A percentile compares a stretch with the other conserved stretches of the same genome.
These are phyloP conservation scores for Talaromyces ruber DNA, from an alignment of 495 filamentous ascomycete species.

Conservation along the genomic window DNA sequence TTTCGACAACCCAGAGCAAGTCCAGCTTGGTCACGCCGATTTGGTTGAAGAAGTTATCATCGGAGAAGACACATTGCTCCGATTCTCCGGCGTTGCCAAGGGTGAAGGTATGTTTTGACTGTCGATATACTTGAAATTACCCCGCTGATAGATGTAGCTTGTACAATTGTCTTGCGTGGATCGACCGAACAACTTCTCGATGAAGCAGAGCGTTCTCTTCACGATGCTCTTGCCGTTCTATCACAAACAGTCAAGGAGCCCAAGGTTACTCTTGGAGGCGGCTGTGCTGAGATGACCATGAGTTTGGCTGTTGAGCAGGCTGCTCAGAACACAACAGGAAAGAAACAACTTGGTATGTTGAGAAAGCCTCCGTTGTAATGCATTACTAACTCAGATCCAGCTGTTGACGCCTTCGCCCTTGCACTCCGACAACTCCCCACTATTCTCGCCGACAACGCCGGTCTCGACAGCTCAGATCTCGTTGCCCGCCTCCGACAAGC, in stretches of 20 bases:
- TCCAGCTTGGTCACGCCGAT: slow-evolving; percentile 93
- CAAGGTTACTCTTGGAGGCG: slow-evolving; percentile 86
- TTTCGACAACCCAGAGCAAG: slow-evolving; percentile 94
- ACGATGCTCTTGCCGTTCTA: slow-evolving; percentile 93
- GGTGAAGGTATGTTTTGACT: slow-evolving; percentile 41
- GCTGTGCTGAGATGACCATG: slow-evolving; percentile 98
- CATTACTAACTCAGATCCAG: slow-evolving; percentile 18
- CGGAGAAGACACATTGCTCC: slow-evolving; percentile 93
- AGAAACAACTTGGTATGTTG: slow-evolving; percentile 62
- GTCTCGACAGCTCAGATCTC: slow-evolving; percentile 88
- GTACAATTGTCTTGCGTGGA: slow-evolving; percentile 92
- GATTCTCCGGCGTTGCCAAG: slow-evolving; percentile 91
- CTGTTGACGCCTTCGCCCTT: slow-evolving; percentile 80
- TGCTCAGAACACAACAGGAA: slow-evolving; percentile 88
- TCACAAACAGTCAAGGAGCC: slow-evolving; percentile 96
- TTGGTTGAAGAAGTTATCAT: slow-evolving; percentile 97
- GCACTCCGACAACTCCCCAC: slow-evolving; percentile 91
- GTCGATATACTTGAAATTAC: not conserved
- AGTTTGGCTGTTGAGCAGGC: slow-evolving; percentile 93
- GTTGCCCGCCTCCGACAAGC: slow-evolving; percentile 86
- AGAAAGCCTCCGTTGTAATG: not conserved
- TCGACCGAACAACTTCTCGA: slow-evolving; percentile 95
- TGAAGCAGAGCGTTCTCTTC: slow-evolving; percentile 90
- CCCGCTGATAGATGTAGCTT: slow-evolving; percentile 40
- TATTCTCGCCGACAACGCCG: slow-evolving; percentile 95